Conservation (phyloP, 495 filamentous ascomycete genomes). For the Paragyromitra xinjiangensis region DNA sequence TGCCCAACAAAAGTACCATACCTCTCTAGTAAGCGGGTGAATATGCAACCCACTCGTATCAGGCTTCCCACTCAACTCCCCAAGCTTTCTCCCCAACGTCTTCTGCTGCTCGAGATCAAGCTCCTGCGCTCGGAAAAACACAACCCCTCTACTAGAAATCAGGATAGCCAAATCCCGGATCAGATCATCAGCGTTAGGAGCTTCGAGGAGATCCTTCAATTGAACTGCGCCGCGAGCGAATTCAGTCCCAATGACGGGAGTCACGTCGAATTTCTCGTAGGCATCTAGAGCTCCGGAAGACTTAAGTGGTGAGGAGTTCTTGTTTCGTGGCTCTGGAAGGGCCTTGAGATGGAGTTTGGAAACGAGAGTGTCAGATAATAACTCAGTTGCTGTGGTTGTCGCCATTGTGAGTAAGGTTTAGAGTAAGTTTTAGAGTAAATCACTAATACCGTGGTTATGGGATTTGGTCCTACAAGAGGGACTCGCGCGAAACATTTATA, state of each 20-base stretch:
- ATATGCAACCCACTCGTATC: slow-evolving; percentile 73
- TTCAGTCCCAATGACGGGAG: slow-evolving; percentile 74
- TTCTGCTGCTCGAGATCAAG: slow-evolving; percentile 75
- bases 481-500: not conserved
- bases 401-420: slow-evolving; percentile 9
- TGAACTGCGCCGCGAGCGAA: slow-evolving; percentile 64
- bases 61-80: slow-evolving; percentile 73
- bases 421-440: not conserved
- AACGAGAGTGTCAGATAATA: not conserved
- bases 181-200: slow-evolving; percentile 73
- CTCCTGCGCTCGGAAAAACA: slow-evolving; percentile 79
- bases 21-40: slow-evolving; percentile 67
- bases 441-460: not conserved
- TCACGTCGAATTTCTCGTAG: slow-evolving; percentile 71
- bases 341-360: slow-evolving; percentile 21
- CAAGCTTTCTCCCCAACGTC: slow-evolving; percentile 71
- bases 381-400: slow-evolving; percentile 20
- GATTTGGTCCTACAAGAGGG: not conserved
- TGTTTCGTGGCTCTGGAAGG: slow-evolving; percentile 11
- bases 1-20: not conserved
- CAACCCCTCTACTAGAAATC: slow-evolving; percentile 76
- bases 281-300: slow-evolving; percentile 58
- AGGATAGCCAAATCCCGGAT: slow-evolving; percentile 74
- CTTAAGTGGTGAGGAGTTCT: slow-evolving; percentile 24
- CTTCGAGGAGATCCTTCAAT: slow-evolving; percentile 68